Conservation (phyloP, 1,139 yeast species). For the Suhomyces panamericanus region DNA sequence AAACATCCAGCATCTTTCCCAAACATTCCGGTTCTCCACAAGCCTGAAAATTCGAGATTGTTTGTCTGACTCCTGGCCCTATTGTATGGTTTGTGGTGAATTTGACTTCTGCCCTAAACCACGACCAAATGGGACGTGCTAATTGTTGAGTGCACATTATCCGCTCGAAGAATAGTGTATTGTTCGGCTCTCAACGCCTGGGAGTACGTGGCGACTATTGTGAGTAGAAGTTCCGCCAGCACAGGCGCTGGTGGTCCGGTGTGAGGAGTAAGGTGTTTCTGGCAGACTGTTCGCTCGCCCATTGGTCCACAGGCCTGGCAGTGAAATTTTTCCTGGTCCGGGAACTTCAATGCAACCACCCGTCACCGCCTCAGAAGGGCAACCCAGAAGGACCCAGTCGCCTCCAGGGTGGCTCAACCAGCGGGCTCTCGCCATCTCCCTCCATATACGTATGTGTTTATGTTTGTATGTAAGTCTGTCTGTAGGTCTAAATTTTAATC, state of each 20-base stretch:
- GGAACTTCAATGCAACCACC: no score
- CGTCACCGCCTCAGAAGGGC: no score
- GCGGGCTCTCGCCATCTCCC: neutral
- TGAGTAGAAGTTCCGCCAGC: no score
- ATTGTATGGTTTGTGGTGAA: constrained; percentile 4
- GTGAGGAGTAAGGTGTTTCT: no score
- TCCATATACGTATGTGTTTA: neutral
- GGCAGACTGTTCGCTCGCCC: no score
- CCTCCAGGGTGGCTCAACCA: no score
- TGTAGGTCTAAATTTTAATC: constrained; percentile 6
- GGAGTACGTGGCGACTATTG: neutral
- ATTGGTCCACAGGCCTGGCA: no score
- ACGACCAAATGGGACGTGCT: neutral
- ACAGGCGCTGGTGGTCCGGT: no score
- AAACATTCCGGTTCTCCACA: neutral
- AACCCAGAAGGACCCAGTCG: no score
- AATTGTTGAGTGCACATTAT: neutral
- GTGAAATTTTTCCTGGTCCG: no score
- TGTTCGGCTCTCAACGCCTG: neutral
- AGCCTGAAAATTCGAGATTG: neutral
- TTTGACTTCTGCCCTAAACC: constrained; percentile 4
- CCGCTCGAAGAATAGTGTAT: neutral
- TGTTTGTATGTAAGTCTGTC: neutral
- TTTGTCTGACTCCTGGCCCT: neutral
- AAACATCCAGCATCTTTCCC: neutral